Evolutionary conservation across 805 yeast species (phyloP).

Genomic region (Hanseniaspora valbyensis): DNA sequence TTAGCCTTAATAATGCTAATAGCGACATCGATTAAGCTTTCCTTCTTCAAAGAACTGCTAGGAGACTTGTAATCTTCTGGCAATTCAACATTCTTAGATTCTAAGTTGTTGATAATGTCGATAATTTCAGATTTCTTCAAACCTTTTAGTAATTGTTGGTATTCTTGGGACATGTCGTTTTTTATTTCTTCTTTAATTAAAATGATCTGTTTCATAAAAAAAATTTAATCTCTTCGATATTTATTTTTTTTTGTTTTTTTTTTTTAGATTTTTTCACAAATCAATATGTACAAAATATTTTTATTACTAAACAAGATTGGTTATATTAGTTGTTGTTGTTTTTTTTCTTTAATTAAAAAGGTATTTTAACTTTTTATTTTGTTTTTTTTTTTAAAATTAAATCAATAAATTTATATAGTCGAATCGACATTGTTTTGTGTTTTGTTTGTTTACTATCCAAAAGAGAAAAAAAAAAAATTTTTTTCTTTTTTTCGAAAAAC

Average conservation of each 20-base stretch:
- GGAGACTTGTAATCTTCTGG: conserved; percentile 14
- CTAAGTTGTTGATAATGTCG: conserved; percentile 6
- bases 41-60: conserved; percentile 5
- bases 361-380: no score
- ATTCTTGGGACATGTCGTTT: conserved; percentile 9
- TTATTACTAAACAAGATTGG: neutral
- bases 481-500: neutral
- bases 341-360: no score
- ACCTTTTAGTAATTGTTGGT: conserved; percentile 6
- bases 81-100: neutral
- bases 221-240: no score
- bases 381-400: no score
- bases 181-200: conserved; percentile 13
- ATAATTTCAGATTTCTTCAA: conserved; percentile 9
- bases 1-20: conserved; percentile 1
- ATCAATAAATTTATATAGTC: no score
- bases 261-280: no score
- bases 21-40: conserved; percentile 5
- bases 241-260: no score
- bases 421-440: neutral
- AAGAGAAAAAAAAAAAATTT: neutral
- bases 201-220: conserved; percentile 15
- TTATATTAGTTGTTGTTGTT: neutral
- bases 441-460: neutral
- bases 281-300: no score